phyloP scores from a whole-genome alignment of 192 early-diverging fungal species.

The Coemansia umbellata region DNA sequence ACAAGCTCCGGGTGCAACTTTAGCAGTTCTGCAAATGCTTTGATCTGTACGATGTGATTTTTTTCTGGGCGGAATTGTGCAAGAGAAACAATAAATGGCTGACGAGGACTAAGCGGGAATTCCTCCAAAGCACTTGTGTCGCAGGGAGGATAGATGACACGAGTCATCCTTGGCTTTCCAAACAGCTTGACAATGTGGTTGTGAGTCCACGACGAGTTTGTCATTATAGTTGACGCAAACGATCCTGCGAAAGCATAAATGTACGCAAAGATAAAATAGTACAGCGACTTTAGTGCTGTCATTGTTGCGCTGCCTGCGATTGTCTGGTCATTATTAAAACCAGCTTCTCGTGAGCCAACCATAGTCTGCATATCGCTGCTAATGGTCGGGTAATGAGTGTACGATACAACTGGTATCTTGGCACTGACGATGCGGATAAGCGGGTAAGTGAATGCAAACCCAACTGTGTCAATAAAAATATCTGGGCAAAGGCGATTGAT shows the following conservation, averaged over 20 bases:
- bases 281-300: slow-evolving; percentile 42
- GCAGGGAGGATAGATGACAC: slow-evolving; percentile 91
- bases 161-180: slow-evolving; percentile 54
- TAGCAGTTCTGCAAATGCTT: slow-evolving; percentile 66
- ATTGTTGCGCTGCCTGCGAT: slow-evolving; percentile 56
- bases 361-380: slow-evolving; percentile 85
- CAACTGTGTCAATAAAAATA: slow-evolving; percentile 88
- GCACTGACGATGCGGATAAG: slow-evolving; percentile 59
- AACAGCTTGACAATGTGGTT: slow-evolving; percentile 87
- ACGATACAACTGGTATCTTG: slow-evolving; percentile 64
- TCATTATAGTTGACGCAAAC: slow-evolving; percentile 79
- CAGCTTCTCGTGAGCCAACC: slow-evolving; percentile 59
- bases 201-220: slow-evolving; percentile 97
- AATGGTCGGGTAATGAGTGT: slow-evolving; percentile 96
- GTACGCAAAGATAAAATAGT: slow-evolving; percentile 76
- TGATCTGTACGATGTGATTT: slow-evolving; percentile 79
- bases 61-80: slow-evolving; percentile 99
- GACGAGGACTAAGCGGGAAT: slow-evolving; percentile 55
- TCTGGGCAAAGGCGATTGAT: slow-evolving; percentile 65
- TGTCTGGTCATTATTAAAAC: slow-evolving; percentile 61
- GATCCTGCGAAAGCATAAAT: slow-evolving; percentile 77
- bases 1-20: slow-evolving; percentile 55
- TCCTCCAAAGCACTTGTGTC: slow-evolving; percentile 64
- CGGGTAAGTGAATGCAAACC: slow-evolving; percentile 93
- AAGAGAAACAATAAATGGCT: slow-evolving; percentile 72